Percentiles rank a stretch among this genome's conserved stretches.
Conservation (phyloP, 768 basidiomycete species). For the Pholiota microspora region DNA sequence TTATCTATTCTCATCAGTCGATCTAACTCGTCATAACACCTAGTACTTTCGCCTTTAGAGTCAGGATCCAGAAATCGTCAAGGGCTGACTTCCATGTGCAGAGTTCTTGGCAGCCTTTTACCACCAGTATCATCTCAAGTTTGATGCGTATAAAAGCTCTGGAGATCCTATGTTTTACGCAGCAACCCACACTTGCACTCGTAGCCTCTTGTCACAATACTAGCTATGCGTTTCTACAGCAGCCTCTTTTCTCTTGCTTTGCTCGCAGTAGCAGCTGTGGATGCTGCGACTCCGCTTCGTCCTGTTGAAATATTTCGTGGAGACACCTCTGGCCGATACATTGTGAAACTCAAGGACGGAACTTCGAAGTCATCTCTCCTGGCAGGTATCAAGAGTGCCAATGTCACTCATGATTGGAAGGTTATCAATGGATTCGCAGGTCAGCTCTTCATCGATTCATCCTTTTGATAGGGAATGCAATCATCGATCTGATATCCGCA, state of each 20-base stretch:
- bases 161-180: neutral
- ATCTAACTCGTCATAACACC: too few species aligned
- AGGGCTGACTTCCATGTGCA: too few species aligned
- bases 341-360: constrained; percentile 30
- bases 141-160: neutral
- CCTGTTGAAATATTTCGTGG: constrained; percentile 24
- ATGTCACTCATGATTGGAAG: constrained; percentile 21
- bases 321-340: constrained; percentile 25
- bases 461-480: too few species aligned
- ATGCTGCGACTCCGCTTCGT: constrained; percentile 13
- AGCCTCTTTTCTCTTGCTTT: neutral
- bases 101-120: too few species aligned
- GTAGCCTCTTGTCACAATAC: neutral
- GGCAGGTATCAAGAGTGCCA: constrained; percentile 4
- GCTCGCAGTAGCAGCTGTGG: constrained; percentile 5
- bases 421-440: constrained; percentile 32
- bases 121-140: too few species aligned
- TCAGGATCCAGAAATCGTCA: too few species aligned
- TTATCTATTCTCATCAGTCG: too few species aligned
- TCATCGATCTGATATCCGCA: neutral
- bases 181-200: neutral
- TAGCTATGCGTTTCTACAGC: neutral
- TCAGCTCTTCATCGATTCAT: too few species aligned
- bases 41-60: too few species aligned
- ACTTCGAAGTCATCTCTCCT: constrained; percentile 18